Conservation (phyloP, 2,329 filamentous ascomycete genomes). For the Diaporthe sp. region DNA sequence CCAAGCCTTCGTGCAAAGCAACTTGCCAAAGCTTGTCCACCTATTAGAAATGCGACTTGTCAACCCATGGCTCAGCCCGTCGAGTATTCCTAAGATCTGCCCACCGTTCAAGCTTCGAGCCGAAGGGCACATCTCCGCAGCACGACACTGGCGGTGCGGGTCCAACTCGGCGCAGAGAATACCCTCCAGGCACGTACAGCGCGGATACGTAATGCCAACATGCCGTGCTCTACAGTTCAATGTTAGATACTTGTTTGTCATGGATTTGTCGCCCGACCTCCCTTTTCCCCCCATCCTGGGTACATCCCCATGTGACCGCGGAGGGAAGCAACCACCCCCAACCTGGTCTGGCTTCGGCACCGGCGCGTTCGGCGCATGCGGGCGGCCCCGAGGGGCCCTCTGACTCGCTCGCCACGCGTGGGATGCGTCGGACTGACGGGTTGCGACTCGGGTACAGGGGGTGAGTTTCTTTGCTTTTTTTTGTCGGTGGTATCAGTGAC, state of each 20-base stretch:
- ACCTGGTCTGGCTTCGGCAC: conserved; percentile 22
- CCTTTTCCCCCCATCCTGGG: too few relatives aligned
- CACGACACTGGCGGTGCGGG: neutral
- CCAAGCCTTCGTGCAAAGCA: neutral
- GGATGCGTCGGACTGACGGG: neutral
- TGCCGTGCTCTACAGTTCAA: too few relatives aligned
- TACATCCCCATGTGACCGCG: conserved; percentile 9
- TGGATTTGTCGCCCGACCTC: neutral
- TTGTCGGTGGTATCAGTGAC: neutral
- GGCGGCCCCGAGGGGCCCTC: neutral
- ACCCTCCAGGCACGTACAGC: neutral
- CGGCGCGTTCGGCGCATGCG: conserved; percentile 30
- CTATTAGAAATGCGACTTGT: neutral
- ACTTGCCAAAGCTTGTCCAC: conserved; percentile 17
- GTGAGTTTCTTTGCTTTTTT: neutral
- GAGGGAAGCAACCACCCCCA: conserved; percentile 4
- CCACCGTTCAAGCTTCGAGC: neutral
- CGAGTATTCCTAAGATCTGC: neutral
- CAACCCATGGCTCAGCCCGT: neutral
- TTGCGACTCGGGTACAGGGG: neutral
- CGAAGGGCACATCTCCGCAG: neutral
- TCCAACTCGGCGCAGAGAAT: neutral
- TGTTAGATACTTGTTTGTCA: neutral
- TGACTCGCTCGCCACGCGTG: conserved; percentile 30
- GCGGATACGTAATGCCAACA: conserved; percentile 4